These are phyloP conservation scores for Hymenoscyphus fraxineus DNA, from an alignment of 2,329 filamentous ascomycete genomes.

Conservation along the genomic window DNA sequence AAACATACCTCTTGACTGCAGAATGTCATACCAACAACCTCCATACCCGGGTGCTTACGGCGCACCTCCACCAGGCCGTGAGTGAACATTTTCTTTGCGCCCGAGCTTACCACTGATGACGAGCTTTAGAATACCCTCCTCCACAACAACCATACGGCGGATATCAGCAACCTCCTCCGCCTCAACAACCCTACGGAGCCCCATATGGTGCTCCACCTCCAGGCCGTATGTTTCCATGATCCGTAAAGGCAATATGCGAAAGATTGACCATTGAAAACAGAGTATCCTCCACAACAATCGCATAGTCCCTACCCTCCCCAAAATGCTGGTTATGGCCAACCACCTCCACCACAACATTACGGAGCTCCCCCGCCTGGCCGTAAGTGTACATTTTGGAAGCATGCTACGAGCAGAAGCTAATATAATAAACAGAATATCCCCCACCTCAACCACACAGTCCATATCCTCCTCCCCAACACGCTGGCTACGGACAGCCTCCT, in stretches of 20 bases:
- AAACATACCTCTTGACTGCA: background rate
- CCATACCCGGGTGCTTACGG: conserved; percentile 17
- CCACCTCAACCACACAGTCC: conserved; percentile 13
- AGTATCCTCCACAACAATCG: conserved; percentile 7
- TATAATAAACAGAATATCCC: conserved; percentile 1
- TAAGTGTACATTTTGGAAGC: background rate
- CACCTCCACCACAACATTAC: conserved; percentile 11
- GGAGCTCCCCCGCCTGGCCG: conserved; percentile 7
- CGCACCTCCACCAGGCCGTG: conserved; percentile 19
- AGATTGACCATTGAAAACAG: conserved; percentile 6
- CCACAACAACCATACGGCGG: conserved; percentile 5
- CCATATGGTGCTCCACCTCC: conserved; percentile 20
- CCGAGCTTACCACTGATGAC: conserved; percentile 5
- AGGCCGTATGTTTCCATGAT: conserved; percentile 14
- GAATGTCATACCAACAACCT: conserved; percentile 25
- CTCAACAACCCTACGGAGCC: conserved; percentile 5
- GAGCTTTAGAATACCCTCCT: conserved; percentile 9
- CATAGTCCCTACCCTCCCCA: conserved; percentile 8
- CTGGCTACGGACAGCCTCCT: conserved; percentile 10
- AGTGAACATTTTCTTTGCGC: conserved; percentile 7
- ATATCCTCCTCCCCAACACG: conserved; percentile 4
- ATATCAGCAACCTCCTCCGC: conserved; percentile 11
- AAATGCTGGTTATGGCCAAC: conserved; percentile 6
- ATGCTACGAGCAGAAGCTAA: background rate
- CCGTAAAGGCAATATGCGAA: background rate